Percentiles rank a stretch among this genome's conserved stretches.
These are phyloP conservation scores for Backusella luteola DNA, from an alignment of 192 early-diverging fungal species.

Conservation along the genomic window DNA sequence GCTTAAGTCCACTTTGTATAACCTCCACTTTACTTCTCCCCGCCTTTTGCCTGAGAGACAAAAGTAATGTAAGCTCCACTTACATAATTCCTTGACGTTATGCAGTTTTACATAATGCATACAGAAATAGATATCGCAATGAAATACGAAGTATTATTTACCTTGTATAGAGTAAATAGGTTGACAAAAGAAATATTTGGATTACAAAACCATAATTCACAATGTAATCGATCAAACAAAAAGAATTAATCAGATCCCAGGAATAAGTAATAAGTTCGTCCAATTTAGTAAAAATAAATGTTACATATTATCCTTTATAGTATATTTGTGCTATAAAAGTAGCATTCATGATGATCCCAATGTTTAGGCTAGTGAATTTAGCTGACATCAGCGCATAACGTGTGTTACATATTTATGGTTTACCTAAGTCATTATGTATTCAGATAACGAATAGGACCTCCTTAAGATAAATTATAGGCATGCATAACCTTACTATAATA, in stretches of 20 bases:
- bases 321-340: neutral
- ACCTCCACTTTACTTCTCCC: neutral
- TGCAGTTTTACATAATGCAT: neutral
- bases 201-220: neutral
- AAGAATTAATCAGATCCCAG: neutral
- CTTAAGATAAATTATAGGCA: neutral
- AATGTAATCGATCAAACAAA: neutral
- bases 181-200: neutral
- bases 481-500: neutral
- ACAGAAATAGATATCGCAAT: neutral
- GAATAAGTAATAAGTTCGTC: neutral
- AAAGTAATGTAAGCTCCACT: neutral
- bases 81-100: neutral
- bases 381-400: conserved; percentile 4
- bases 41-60: neutral
- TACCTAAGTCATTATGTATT: neutral
- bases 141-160: neutral
- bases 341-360: neutral
- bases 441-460: neutral
- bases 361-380: neutral
- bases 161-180: neutral
- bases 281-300: neutral
- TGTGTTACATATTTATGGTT: neutral
- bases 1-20: neutral
- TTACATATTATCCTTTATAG: neutral